phyloP scores from a whole-genome alignment of 257 asterid genomes.

The Thymus mandschuricus region DNA sequence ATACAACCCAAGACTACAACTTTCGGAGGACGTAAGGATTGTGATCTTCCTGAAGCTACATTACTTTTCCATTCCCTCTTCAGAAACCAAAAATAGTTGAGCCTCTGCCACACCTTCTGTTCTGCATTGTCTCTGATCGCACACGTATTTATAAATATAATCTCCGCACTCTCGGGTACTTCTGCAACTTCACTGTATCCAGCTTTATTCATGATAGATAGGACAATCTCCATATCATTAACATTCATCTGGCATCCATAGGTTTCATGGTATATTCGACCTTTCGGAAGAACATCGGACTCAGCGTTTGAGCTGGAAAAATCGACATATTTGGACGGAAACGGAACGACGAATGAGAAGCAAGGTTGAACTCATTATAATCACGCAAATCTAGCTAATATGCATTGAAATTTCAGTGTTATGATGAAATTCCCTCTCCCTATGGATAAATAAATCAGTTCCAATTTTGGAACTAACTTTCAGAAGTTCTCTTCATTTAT shows the following conservation, averaged over 20 bases:
- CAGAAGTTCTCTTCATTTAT: not conserved
- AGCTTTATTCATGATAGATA: conserved; percentile 91
- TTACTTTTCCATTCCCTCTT: conserved; percentile 94
- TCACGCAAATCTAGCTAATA: not conserved
- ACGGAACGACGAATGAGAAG: conserved; percentile 13
- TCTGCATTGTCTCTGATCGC: conserved; percentile 99
- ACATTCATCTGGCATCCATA: conserved; percentile 99
- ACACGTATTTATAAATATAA: conserved; percentile 90
- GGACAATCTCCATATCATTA: conserved; percentile 96
- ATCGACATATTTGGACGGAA: conserved; percentile 20
- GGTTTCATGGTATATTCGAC: conserved; percentile 94
- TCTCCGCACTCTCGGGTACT: conserved; percentile 94
- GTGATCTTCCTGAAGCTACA: conserved; percentile 87
- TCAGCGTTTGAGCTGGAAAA: conserved; percentile 47
- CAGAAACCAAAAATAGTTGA: conserved; percentile 96
- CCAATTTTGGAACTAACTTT: not conserved
- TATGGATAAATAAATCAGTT: not conserved
- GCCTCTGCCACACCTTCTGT: conserved; percentile 97
- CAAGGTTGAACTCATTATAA: not conserved
- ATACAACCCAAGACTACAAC: conserved; percentile 95
- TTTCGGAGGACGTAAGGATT: conserved; percentile 86
- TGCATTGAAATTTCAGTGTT: conserved; percentile 1
- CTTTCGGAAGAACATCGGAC: conserved; percentile 66
- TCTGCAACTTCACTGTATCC: conserved; percentile 82
- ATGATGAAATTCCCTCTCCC: not conserved